phyloP scores from a whole-genome alignment of 2,329 filamentous ascomycete species.

The Sarocladium strictum region DNA sequence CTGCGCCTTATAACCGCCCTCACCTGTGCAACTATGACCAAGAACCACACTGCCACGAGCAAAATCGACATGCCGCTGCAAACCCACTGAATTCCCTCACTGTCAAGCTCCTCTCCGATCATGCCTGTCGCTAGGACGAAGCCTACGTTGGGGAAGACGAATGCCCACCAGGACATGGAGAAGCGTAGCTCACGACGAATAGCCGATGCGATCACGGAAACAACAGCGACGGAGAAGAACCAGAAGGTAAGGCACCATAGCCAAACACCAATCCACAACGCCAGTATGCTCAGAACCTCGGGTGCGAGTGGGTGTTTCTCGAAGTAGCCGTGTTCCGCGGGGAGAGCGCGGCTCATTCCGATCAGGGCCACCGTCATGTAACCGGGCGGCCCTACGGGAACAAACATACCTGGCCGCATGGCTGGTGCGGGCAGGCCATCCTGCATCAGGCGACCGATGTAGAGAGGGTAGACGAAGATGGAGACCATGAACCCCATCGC shows the following conservation, averaged over 20 bases:
- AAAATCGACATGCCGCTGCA: constrained; percentile 44
- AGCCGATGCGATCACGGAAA: constrained; percentile 26
- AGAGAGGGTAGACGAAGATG: constrained; percentile 66
- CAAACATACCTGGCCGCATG: constrained; percentile 65
- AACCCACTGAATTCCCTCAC: constrained; percentile 39
- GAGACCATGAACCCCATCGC: constrained; percentile 65
- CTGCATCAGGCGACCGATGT: constrained; percentile 66
- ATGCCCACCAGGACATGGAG: constrained; percentile 59
- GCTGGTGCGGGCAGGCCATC: constrained; percentile 50
- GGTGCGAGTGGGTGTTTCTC: neutral
- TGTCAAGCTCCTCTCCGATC: constrained; percentile 43
- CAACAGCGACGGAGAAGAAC: constrained; percentile 43
- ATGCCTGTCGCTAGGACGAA: constrained; percentile 52
- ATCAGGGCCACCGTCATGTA: constrained; percentile 67
- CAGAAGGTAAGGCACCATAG: constrained; percentile 59
- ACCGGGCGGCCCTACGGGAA: constrained; percentile 68
- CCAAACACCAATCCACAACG: constrained; percentile 31
- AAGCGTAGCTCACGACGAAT: constrained; percentile 36
- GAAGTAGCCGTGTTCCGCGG: constrained; percentile 21
- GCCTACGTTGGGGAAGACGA: constrained; percentile 57
- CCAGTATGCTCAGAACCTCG: constrained; percentile 31
- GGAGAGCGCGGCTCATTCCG: constrained; percentile 52
- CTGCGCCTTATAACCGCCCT: neutral
- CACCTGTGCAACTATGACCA: constrained; percentile 20
- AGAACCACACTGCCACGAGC: constrained; percentile 29